These are phyloP conservation scores for Kurtzmaniella quercitrusa DNA, from an alignment of 1,139 yeast genomes.

Conservation along the genomic window DNA sequence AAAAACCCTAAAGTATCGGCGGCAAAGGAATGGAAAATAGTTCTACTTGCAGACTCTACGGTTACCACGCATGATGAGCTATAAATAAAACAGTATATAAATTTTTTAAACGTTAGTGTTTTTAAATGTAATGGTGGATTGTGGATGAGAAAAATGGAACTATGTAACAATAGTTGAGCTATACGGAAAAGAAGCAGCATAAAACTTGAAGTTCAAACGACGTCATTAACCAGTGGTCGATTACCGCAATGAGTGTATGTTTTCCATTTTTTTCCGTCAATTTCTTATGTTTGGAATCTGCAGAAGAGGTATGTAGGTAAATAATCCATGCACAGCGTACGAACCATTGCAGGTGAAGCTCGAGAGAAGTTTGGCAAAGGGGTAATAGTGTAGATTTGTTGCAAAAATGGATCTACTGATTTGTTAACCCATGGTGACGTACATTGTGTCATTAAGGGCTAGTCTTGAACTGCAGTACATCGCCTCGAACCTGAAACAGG, in stretches of 20 bases:
- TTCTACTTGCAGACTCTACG: constrained; percentile 5
- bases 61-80: constrained; percentile 26
- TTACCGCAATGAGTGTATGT: too few relatives aligned
- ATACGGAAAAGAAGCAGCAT: too few relatives aligned
- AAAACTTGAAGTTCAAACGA: too few relatives aligned
- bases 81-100: constrained; percentile 6
- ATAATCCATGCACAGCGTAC: neutral
- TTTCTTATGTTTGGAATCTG: neutral
- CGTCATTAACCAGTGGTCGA: too few relatives aligned
- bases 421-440: neutral
- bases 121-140: too few relatives aligned
- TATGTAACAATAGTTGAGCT: too few relatives aligned
- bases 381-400: neutral
- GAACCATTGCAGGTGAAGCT: neutral
- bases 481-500: neutral
- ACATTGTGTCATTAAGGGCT: neutral
- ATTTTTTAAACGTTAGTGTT: neutral
- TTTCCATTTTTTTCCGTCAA: too few relatives aligned
- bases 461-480: neutral
- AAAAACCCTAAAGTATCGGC: constrained; percentile 51
- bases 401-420: neutral
- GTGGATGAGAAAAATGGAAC: too few relatives aligned
- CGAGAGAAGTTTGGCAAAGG: neutral
- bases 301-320: neutral
- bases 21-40: constrained; percentile 44